Conservation (phyloP, 192 early-diverging fungal species). For the Pilaira anomala region DNA sequence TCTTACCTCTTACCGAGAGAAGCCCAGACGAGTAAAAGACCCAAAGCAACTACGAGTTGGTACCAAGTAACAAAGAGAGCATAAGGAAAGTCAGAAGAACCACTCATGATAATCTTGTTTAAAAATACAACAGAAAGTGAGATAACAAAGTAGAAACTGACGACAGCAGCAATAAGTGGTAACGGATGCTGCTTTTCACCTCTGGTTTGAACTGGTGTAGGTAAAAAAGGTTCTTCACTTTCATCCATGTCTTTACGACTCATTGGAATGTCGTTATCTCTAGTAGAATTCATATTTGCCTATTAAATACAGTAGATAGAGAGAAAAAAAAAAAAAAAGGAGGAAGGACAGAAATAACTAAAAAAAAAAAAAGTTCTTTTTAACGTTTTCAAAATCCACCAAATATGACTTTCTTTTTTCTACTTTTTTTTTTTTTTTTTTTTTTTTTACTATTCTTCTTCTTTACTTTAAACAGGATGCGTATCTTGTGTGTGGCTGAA, state of each 20-base stretch:
- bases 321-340: neutral
- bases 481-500: conserved; percentile 93
- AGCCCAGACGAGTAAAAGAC: conserved; percentile 52
- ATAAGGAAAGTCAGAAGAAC: conserved; percentile 59
- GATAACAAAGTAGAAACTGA: conserved; percentile 59
- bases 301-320: neutral
- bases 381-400: neutral
- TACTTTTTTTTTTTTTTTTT: neutral
- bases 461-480: conserved; percentile 42
- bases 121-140: conserved; percentile 65
- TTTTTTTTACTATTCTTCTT: neutral
- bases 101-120: conserved; percentile 63
- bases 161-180: conserved; percentile 44
- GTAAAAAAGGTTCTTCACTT: conserved; percentile 40
- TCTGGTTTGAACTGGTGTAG: conserved; percentile 33
- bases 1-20: conserved; percentile 52
- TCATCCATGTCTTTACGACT: conserved; percentile 33
- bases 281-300: conserved; percentile 4
- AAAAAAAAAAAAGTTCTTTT: neutral
- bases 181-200: conserved; percentile 34
- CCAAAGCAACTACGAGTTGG: conserved; percentile 57
- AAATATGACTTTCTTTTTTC: neutral
- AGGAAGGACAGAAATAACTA: neutral
- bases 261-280: conserved; percentile 31
- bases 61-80: conserved; percentile 68